A percentile compares a stretch with the other conserved stretches of the same genome.
Evolutionary conservation across 495 filamentous ascomycete species (phyloP).

Genomic region (Podospora bellae-mahoneyi): DNA sequence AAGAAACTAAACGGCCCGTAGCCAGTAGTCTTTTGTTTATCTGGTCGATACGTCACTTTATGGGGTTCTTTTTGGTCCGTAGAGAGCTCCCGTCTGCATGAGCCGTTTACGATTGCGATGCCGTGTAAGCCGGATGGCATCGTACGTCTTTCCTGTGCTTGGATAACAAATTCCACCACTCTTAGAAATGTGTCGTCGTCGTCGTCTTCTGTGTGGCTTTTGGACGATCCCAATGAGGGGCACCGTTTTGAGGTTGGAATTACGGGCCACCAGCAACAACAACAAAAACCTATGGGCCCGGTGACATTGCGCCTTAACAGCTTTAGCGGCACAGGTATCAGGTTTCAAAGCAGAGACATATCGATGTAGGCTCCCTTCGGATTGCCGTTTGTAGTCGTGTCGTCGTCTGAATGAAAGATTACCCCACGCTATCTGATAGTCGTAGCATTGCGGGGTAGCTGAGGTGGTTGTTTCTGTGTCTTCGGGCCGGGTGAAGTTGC

Average conservation of each 20-base stretch:
- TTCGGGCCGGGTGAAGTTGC: not conserved
- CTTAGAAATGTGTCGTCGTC: no score
- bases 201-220: not conserved
- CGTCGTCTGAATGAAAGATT: not conserved
- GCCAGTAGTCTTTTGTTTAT: not conserved
- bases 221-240: not conserved
- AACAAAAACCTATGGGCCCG: not conserved
- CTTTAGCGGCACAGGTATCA: not conserved
- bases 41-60: not conserved
- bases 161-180: no score
- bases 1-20: not conserved
- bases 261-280: not conserved
- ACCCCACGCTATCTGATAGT: not conserved
- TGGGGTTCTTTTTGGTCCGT: not conserved
- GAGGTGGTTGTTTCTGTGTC: not conserved
- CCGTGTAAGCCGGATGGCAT: not conserved
- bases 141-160: no score
- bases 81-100: not conserved
- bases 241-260: not conserved
- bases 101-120: not conserved
- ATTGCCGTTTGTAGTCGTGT: not conserved
- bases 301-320: not conserved
- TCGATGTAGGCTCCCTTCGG: not conserved
- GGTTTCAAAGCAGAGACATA: not conserved
- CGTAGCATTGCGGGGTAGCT: not conserved